Evolutionary conservation across 2,329 filamentous ascomycete genomes (phyloP), one percentile per base, ranked within the genome.

Genomic region (Ciborinia camelliae): DNA sequence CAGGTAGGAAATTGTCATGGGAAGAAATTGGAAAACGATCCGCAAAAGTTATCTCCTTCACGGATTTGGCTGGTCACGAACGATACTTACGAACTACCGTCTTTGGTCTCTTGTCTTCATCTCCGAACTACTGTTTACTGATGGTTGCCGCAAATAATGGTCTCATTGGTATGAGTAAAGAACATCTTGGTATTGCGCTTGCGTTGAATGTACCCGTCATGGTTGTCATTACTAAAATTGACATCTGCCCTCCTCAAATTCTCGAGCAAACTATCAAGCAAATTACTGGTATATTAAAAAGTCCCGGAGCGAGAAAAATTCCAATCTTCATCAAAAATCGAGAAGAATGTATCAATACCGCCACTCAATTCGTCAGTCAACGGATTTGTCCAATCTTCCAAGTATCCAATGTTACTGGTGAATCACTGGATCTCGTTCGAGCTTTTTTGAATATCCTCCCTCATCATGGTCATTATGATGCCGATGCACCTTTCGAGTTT

Each of bases 61-160:
- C 91, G 41, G 95, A 99, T 76, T 81, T 99, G 70, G 95, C 95
- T 6, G 95, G 95, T 37, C 95, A 99, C 79, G 95, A 98, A 80
- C 87, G 91, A 59, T 99, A 99, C 75, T 82, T 99, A 58, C 87
- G 95, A 41, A 99, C 95, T 1, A 99, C 95, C 0, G 94, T 99
- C 32, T 99, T 99, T 74, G 95, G 95, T 2, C 83, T 99, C 70
- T 80, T 99, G 30, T 96, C 92, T 63, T 96, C 91, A 77, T 96
- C 92, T 79, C 95, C 95, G 0, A 97, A 98, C 74, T 99, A 98
- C 80, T 98, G 95, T 75, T 79, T 99, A 35, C 85, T 99, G 55
- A 99, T 99, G 95, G 95, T 99, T 0, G 95, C 95, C 15, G 95
- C 95, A 23, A 99, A 99, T 73, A 98, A 99, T 74, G 95, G 95